phyloP scores from a whole-genome alignment of 441 rosid genomes.

The Brassica hybrid region DNA sequence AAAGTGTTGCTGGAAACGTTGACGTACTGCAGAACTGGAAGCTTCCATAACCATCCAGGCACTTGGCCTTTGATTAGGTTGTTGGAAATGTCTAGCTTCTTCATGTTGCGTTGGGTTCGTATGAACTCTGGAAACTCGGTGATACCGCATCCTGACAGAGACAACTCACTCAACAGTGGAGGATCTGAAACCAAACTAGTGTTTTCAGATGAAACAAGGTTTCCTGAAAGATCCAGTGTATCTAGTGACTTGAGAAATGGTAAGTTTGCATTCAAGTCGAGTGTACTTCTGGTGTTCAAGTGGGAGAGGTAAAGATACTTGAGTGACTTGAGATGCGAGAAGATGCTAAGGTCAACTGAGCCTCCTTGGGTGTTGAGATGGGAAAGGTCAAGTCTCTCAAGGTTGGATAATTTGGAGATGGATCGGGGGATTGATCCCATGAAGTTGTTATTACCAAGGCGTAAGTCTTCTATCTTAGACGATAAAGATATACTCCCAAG shows the following conservation, averaged over 20 bases:
- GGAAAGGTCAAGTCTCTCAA: not conserved
- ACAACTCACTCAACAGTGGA: constrained; percentile 13
- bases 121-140: not conserved
- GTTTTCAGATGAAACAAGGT: constrained; percentile 33
- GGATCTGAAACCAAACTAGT: not conserved
- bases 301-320: not conserved
- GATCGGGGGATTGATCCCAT: not conserved
- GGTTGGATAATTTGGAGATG: constrained; percentile 10
- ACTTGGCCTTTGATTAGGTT: not conserved
- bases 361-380: constrained; percentile 1
- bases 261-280: constrained; percentile 18
- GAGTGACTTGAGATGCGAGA: not conserved
- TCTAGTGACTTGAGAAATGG: constrained; percentile 39
- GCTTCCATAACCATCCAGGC: not conserved
- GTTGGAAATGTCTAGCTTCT: not conserved
- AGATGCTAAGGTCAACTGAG: not conserved
- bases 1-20: not conserved
- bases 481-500: not conserved
- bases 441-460: not conserved
- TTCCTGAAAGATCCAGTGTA: constrained; percentile 48
- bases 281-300: not conserved
- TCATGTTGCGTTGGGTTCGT: not conserved
- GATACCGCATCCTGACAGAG: not conserved
- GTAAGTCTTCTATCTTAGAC: not conserved
- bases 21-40: not conserved